Evolutionary conservation across 371 early-diverging fungal species (phyloP).

Genomic region (Mortierella sp.): DNA sequence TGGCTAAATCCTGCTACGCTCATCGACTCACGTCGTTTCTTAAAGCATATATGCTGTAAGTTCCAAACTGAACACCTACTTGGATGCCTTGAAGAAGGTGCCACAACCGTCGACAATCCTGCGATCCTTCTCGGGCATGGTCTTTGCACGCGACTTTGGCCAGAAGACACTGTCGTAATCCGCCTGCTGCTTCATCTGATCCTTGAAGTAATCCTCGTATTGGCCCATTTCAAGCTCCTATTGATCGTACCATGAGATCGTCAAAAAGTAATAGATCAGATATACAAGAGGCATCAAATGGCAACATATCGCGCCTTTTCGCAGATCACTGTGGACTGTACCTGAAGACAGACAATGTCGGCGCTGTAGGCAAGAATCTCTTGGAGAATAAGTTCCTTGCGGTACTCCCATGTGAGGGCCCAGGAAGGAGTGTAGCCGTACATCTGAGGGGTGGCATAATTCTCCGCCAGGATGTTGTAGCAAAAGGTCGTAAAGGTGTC

Average conservation of each 20-base stretch:
- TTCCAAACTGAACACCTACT: slow-evolving; percentile 56
- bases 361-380: slow-evolving; percentile 92
- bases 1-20: neutral
- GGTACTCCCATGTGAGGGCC: slow-evolving; percentile 96
- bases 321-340: slow-evolving; percentile 50
- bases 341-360: slow-evolving; percentile 98
- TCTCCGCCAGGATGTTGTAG: slow-evolving; percentile 96
- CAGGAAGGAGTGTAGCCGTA: slow-evolving; percentile 98
- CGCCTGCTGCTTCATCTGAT: slow-evolving; percentile 78
- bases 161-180: slow-evolving; percentile 95
- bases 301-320: neutral
- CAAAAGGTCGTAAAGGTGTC: slow-evolving; percentile 90
- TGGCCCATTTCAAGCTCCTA: slow-evolving; percentile 92
- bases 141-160: slow-evolving; percentile 95
- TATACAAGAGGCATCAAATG: slow-evolving; percentile 3
- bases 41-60: neutral
- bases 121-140: slow-evolving; percentile 93
- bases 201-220: slow-evolving; percentile 88
- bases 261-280: slow-evolving; percentile 13
- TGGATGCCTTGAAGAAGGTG: slow-evolving; percentile 92
- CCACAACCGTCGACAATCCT: slow-evolving; percentile 98
- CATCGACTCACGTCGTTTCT: neutral
- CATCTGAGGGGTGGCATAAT: slow-evolving; percentile 89
- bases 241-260: neutral
- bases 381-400: slow-evolving; percentile 91